phyloP scores from a whole-genome alignment of 495 filamentous ascomycete genomes.

The Aspergillus cavernicola region DNA sequence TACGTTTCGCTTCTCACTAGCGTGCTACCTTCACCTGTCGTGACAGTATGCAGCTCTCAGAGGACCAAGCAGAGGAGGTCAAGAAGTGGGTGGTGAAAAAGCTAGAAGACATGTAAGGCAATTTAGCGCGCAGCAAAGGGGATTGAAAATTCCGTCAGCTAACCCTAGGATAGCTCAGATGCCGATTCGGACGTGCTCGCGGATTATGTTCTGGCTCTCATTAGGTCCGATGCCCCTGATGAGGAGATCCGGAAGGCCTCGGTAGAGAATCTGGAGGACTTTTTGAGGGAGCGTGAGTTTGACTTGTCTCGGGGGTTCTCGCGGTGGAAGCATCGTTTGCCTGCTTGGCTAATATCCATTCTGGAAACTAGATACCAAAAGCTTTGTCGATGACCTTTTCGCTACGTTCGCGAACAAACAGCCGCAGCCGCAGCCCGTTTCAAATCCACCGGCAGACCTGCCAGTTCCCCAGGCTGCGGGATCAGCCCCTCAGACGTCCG shows the following conservation, averaged over 20 bases:
- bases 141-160: not conserved
- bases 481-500: conserved; percentile 20
- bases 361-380: conserved; percentile 53
- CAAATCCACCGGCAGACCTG: conserved; percentile 52
- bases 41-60: conserved; percentile 67
- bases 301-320: not conserved
- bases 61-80: conserved; percentile 67
- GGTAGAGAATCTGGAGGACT: conserved; percentile 78
- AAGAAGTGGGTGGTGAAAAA: conserved; percentile 89
- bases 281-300: conserved; percentile 72
- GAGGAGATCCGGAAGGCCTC: conserved; percentile 69
- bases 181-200: conserved; percentile 93
- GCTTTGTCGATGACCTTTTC: conserved; percentile 87
- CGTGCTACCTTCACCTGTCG: not conserved
- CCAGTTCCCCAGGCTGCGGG: conserved; percentile 40
- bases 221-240: conserved; percentile 74
- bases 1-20: not conserved
- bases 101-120: conserved; percentile 81
- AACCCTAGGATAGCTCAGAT: conserved; percentile 63
- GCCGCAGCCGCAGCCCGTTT: conserved; percentile 12
- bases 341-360: not conserved
- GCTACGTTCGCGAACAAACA: conserved; percentile 60
- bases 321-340: not conserved
- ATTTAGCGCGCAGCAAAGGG: not conserved
- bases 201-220: conserved; percentile 91